phyloP scores from a whole-genome alignment of 1,284 basidiomycete species.

The Golubevia pallescens region DNA sequence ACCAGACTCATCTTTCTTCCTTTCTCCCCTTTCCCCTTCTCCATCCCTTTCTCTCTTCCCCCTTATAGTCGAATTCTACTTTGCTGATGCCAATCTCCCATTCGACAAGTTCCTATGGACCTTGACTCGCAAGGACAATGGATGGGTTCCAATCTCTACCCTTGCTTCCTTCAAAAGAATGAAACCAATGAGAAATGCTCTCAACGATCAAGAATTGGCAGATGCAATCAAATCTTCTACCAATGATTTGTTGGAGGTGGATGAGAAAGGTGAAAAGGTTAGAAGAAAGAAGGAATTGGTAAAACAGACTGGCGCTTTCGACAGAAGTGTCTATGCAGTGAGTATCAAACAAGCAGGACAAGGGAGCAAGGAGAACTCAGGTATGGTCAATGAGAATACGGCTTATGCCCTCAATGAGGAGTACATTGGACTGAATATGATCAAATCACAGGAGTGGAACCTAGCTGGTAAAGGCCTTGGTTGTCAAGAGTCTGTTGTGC shows the following conservation, averaged over 20 bases:
- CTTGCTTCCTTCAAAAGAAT: constrained; percentile 96
- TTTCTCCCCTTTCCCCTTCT: background rate
- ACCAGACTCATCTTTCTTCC: background rate
- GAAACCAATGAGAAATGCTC: constrained; percentile 68
- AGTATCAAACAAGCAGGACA: no score
- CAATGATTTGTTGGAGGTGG: constrained; percentile 73
- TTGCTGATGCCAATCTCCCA: constrained; percentile 93
- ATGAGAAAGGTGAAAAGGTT: constrained; percentile 76
- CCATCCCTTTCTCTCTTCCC: no score
- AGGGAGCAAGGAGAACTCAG: no score
- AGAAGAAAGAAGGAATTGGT: constrained; percentile 71
- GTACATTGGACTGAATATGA: no score
- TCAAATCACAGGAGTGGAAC: no score
- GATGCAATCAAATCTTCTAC: constrained; percentile 31
- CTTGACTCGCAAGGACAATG: constrained; percentile 68
- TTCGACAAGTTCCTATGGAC: constrained; percentile 99
- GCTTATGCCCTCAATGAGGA: no score
- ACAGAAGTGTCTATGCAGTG: constrained; percentile 82
- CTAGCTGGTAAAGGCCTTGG: no score
- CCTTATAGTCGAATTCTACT: constrained; percentile 89
- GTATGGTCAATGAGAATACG: no score
- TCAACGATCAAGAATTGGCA: constrained; percentile 42
- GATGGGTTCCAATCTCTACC: constrained; percentile 89
- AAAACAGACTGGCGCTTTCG: constrained; percentile 70
- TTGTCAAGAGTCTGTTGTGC: background rate